Conservation (phyloP, 768 basidiomycete species). For the Leccinum aurantiacum region DNA sequence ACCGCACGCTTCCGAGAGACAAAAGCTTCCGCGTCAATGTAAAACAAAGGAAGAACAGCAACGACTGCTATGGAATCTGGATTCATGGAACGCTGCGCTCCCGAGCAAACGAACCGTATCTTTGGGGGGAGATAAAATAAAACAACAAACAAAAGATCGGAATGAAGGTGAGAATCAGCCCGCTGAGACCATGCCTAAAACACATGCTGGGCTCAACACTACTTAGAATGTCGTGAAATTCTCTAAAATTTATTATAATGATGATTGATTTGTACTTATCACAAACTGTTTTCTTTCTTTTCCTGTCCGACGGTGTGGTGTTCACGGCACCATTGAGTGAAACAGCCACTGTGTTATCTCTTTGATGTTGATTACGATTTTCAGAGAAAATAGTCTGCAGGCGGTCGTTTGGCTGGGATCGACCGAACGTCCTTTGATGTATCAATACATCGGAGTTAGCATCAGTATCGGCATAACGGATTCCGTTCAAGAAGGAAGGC, state of each 20-base stretch:
- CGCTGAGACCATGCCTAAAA: conserved; percentile 27
- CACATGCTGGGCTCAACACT: conserved; percentile 22
- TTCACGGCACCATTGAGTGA: conserved; percentile 18
- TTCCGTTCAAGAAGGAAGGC: neutral
- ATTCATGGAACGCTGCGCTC: neutral
- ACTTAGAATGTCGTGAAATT: conserved; percentile 10
- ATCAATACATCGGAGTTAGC: neutral
- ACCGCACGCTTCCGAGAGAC: conserved; percentile 25
- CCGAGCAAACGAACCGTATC: neutral
- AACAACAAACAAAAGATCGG: neutral
- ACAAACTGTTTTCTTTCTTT: neutral
- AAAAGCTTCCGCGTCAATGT: neutral
- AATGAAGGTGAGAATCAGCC: conserved; percentile 21
- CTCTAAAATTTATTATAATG: neutral
- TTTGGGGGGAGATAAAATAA: neutral
- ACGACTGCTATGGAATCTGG: neutral
- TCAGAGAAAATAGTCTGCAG: conserved; percentile 84
- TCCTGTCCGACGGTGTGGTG: neutral
- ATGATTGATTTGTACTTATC: neutral
- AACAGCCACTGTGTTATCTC: neutral
- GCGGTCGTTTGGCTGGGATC: conserved; percentile 80
- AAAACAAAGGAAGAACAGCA: neutral
- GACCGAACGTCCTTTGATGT: conserved; percentile 68
- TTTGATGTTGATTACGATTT: conserved; percentile 14
- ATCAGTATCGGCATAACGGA: conserved; percentile 2